These are phyloP conservation scores for Lobulomyces angularis DNA, from an alignment of 192 early-diverging fungal genomes.

Conservation along the genomic window DNA sequence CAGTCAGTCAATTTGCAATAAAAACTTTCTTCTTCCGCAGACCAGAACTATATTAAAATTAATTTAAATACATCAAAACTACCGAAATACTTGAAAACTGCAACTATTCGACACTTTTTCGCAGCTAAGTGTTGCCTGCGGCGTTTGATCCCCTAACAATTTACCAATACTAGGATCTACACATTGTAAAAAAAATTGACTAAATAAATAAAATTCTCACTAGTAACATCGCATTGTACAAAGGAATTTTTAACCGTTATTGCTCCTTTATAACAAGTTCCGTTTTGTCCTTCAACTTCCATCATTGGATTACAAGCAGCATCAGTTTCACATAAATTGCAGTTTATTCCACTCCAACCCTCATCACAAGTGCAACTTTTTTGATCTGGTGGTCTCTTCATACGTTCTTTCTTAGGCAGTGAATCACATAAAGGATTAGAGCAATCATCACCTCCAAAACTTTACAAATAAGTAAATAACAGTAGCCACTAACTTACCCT, in stretches of 20 bases:
- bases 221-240: slow-evolving; percentile 29
- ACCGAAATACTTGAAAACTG: slow-evolving; percentile 10
- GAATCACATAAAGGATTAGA: slow-evolving; percentile 36
- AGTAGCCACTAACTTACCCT: slow-evolving; percentile 73
- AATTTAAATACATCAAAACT: not conserved
- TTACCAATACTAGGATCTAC: no score
- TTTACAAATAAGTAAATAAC: slow-evolving; percentile 29
- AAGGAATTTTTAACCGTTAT: slow-evolving; percentile 16
- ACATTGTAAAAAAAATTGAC: no score
- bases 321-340: slow-evolving; percentile 51
- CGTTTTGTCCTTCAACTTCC: slow-evolving; percentile 5
- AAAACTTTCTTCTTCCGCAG: slow-evolving; percentile 74
- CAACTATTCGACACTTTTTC: slow-evolving; percentile 7
- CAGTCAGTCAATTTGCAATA: slow-evolving; percentile 77
- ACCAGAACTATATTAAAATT: slow-evolving; percentile 50
- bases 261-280: slow-evolving; percentile 17
- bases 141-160: slow-evolving; percentile 15
- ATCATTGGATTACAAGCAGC: slow-evolving; percentile 14
- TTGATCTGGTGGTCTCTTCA: slow-evolving; percentile 3
- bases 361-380: slow-evolving; percentile 61
- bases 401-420: slow-evolving; percentile 33
- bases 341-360: slow-evolving; percentile 89
- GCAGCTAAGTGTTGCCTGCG: slow-evolving; percentile 23
- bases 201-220: slow-evolving; percentile 3
- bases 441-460: not conserved